These are phyloP conservation scores for Trametes sp. DNA, from an alignment of 1,284 basidiomycete genomes.

Conservation along the genomic window DNA sequence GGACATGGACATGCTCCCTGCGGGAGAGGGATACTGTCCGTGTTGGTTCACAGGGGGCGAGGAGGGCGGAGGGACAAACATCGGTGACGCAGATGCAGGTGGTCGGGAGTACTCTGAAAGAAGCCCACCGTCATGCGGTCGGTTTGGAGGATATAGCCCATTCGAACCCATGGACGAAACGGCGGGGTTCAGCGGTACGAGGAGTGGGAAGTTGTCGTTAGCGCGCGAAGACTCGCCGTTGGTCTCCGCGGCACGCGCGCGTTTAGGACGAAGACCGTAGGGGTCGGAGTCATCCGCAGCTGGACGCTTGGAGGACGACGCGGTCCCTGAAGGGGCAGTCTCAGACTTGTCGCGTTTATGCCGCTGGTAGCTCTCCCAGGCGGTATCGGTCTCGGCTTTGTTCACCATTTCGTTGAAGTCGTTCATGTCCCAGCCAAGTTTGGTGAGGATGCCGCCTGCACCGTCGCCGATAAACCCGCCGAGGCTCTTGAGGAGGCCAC, in stretches of 20 bases:
- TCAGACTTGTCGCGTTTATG: slow-evolving; percentile 55
- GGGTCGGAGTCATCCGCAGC: slow-evolving; percentile 60
- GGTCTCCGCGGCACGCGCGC: slow-evolving; percentile 52
- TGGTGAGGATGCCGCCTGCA: slow-evolving; percentile 75
- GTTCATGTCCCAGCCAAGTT: slow-evolving; percentile 78
- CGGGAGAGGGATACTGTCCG: slow-evolving; percentile 42
- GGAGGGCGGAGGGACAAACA: slow-evolving; percentile 60
- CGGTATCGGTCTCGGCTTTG: slow-evolving; percentile 89
- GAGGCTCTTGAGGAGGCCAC: slow-evolving; percentile 78
- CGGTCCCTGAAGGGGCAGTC: slow-evolving; percentile 28
- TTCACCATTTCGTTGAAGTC: slow-evolving; percentile 85
- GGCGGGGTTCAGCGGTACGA: slow-evolving; percentile 58
- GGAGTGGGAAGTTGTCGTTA: slow-evolving; percentile 59
- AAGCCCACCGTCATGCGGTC: slow-evolving; percentile 55
- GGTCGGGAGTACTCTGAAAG: slow-evolving; percentile 71
- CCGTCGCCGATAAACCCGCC: slow-evolving; percentile 88
- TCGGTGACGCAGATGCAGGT: slow-evolving; percentile 58
- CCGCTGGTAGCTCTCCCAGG: slow-evolving; percentile 85
- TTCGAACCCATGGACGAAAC: slow-evolving; percentile 46
- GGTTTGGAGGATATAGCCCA: slow-evolving; percentile 40
- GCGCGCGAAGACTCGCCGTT: slow-evolving; percentile 47
- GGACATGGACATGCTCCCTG: slow-evolving; percentile 41
- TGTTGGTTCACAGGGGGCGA: slow-evolving; percentile 49
- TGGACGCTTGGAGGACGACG: slow-evolving; percentile 45
- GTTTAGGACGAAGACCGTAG: slow-evolving; percentile 54